Conservation (phyloP, 225 moss, liverwort and hornwort species). For the Climacium dendroides region DNA sequence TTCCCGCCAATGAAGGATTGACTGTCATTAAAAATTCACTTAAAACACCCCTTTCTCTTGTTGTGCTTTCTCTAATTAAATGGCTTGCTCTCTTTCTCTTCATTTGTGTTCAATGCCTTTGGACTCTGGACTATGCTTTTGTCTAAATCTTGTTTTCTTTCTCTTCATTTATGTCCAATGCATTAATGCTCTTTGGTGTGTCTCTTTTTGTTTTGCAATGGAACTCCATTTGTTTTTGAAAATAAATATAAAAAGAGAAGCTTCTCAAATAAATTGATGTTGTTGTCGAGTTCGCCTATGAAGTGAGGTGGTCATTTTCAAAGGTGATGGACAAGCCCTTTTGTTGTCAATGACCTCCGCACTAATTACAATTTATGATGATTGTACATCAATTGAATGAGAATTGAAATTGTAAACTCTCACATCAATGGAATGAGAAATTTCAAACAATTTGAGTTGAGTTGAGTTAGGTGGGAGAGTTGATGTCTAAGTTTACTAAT, state of each 20-base stretch:
- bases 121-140: too few relatives aligned
- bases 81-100: too few relatives aligned
- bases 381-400: not conserved
- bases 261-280: not conserved
- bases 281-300: not conserved
- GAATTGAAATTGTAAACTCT: not conserved
- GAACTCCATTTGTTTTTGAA: too few relatives aligned
- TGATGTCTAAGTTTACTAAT: not conserved
- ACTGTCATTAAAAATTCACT: too few relatives aligned
- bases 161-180: not conserved
- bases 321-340: not conserved
- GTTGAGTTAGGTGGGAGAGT: not conserved
- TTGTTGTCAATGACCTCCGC: not conserved
- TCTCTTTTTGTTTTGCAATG: not conserved
- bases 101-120: too few relatives aligned
- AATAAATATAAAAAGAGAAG: not conserved
- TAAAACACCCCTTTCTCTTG: too few relatives aligned
- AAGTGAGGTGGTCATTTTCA: not conserved
- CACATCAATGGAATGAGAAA: not conserved
- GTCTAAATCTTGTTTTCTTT: not conserved
- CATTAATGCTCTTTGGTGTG: rapidly evolving
- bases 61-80: too few relatives aligned
- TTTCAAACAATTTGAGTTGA: not conserved
- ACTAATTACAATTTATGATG: not conserved
- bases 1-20: too few relatives aligned